Evolutionary conservation across 2,329 filamentous ascomycete genomes (phyloP), one percentile per base, ranked within the genome.

Genomic region (Penicillium sp.): DNA sequence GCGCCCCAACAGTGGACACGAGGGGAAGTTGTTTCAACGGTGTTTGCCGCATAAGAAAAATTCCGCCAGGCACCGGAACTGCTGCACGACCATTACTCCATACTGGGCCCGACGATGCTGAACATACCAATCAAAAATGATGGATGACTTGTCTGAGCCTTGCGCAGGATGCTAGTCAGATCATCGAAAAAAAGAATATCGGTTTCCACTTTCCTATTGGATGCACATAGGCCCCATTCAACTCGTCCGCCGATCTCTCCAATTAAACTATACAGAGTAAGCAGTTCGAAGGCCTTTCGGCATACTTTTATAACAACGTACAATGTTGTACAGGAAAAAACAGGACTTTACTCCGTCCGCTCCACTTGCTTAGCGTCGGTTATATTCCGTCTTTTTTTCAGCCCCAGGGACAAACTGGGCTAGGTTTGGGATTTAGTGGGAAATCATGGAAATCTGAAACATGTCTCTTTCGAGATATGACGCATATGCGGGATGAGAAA

Each of bases 1-100:
- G 13, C 16, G 34, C 50, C 10, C 50, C 42, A 53, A 20, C 18
- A 45, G 20, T 46, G 22, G 52, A 42, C 38, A 55, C 52, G 52
- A 50, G 52, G 50, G 34, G 32, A 29, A 18, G 10, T 32, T 22
- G 42, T 46, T 20, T 39, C 35, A 44, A 3, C 29, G 49, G 26
- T 32, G 26, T 43, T n/a, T 20, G 26, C 18, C 18, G 35, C 20
- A 34, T 35, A 16, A 34, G 22, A n/a, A 16, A 40, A 49, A 29
- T 31, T 22, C 43, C 37, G 38, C 31, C 40, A 52, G 40, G 50
- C 40, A 52, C 26, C n/a, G 14, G 29, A 42, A 40, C 10, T 35
- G 31, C 49, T 37, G 37, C 45, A 18, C 44, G 11, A 32, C 20
- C 29, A 49, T 16, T 32, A 7, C 26, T 29, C 26, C 26, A 29